These are phyloP conservation scores for Thielaviopsis populi DNA, from an alignment of 2,329 filamentous ascomycete genomes.

Conservation along the genomic window DNA sequence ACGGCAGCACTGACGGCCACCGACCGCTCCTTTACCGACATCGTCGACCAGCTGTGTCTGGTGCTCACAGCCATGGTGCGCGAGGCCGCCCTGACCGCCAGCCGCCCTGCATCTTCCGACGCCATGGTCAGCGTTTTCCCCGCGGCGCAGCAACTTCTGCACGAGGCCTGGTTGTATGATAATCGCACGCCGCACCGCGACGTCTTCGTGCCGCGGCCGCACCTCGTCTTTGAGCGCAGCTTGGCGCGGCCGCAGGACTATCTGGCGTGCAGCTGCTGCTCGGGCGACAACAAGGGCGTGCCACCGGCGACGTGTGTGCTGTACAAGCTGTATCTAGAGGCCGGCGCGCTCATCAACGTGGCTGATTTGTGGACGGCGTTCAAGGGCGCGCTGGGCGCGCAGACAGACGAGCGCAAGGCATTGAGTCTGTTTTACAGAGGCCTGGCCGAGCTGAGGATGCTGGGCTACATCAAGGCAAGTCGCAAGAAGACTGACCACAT, in stretches of 20 bases:
- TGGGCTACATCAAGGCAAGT: conserved; percentile 80
- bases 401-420: conserved; percentile 36
- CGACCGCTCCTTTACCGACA: conserved; percentile 53
- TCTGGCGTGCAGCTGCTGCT: conserved; percentile 56
- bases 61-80: conserved; percentile 27
- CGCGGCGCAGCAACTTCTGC: conserved; percentile 39
- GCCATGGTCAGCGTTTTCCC: conserved; percentile 21
- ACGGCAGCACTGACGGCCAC: conserved; percentile 53
- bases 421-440: conserved; percentile 72
- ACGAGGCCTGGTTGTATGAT: conserved; percentile 66
- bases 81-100: conserved; percentile 20
- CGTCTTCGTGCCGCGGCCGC: conserved; percentile 61
- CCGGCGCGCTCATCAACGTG: conserved; percentile 61
- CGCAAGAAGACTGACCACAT: conserved; percentile 88
- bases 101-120: no score
- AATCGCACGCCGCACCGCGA: conserved; percentile 52
- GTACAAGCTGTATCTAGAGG: conserved; percentile 67
- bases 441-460: conserved; percentile 66
- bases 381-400: conserved; percentile 42
- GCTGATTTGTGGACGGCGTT: conserved; percentile 71
- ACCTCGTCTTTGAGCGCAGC: conserved; percentile 54
- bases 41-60: conserved; percentile 34
- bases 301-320: conserved; percentile 58
- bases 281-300: conserved; percentile 19
- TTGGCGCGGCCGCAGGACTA: conserved; percentile 63